Conservation (phyloP, 768 basidiomycete genomes). For the Amylocystis lapponica region DNA sequence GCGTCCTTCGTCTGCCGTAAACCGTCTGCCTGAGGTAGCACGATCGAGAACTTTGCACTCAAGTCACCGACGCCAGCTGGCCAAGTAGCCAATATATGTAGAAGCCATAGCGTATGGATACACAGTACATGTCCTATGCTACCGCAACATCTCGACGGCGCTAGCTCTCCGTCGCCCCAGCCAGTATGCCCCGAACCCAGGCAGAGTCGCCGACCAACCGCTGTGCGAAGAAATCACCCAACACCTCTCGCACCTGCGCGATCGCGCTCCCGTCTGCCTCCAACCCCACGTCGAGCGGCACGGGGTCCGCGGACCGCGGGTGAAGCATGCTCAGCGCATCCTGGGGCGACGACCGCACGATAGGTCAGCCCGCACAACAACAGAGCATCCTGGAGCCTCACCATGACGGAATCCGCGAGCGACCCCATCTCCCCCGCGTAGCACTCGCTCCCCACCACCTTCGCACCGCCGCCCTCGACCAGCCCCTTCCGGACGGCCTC, state of each 20-base stretch:
- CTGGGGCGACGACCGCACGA: conserved; percentile 26
- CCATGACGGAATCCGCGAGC: conserved; percentile 59
- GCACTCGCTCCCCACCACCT: conserved; percentile 66
- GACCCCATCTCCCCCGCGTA: conserved; percentile 35
- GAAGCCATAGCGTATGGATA: neutral
- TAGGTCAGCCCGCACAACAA: neutral
- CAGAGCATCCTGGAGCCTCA: conserved; percentile 23
- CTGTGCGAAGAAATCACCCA: conserved; percentile 62
- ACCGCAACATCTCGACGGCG: neutral
- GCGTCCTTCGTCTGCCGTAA: too few relatives aligned
- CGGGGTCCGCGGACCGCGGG: conserved; percentile 52
- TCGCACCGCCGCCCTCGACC: conserved; percentile 75
- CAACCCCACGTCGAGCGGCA: conserved; percentile 45
- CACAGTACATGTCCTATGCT: neutral
- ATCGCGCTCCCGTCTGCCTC: conserved; percentile 43
- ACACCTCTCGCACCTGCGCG: conserved; percentile 40
- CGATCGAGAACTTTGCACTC: too few relatives aligned
- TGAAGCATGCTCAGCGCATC: conserved; percentile 58
- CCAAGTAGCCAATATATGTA: too few relatives aligned
- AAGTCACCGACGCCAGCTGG: too few relatives aligned
- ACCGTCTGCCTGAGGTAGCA: too few relatives aligned
- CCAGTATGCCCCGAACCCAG: conserved; percentile 59
- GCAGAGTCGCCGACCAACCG: conserved; percentile 48
- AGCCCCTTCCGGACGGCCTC: conserved; percentile 81
- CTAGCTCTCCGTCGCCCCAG: conserved; percentile 6